These are phyloP conservation scores for Cinnamomum micranthum DNA, from an alignment of 164 flowering plant genomes.

Conservation along the genomic window DNA sequence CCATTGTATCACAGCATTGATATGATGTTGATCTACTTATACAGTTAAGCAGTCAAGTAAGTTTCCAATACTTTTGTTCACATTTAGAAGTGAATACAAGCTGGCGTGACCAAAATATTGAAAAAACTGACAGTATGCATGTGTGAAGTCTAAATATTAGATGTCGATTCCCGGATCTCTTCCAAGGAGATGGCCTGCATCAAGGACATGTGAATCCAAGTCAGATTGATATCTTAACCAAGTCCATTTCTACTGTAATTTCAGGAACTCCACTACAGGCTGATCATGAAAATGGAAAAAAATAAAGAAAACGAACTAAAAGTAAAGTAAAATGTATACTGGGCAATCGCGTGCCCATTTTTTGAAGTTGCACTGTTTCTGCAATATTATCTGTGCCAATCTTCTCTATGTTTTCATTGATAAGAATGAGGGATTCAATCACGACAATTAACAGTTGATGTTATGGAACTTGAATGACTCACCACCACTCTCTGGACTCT, in stretches of 20 bases:
- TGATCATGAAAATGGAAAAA: not conserved
- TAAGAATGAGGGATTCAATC: no score
- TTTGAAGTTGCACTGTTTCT: not conserved
- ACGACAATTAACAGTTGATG: no score
- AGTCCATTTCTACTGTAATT: not conserved
- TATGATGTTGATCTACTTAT: not conserved
- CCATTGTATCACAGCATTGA: no score
- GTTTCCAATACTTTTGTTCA: not conserved
- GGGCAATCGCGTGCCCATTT: no score
- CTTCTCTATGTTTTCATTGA: not conserved
- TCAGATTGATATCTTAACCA: not conserved
- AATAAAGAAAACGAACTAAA: no score
- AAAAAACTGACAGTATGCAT: not conserved
- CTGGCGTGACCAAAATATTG: not conserved
- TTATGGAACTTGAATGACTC: no score
- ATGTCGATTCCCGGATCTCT: constrained; percentile 71
- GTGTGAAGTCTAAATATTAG: constrained; percentile 45
- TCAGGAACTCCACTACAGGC: not conserved
- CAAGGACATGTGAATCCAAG: constrained; percentile 5
- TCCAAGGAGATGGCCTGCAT: constrained; percentile 67
- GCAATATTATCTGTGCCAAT: not conserved
- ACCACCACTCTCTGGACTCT: no score
- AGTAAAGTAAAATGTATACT: no score
- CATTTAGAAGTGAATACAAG: not conserved
- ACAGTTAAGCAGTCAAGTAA: no score